A percentile compares a stretch with the other conserved stretches of the same genome.
These are phyloP conservation scores for Butyriboletus appendiculatus DNA, from an alignment of 1,284 basidiomycete species.

Conservation along the genomic window DNA sequence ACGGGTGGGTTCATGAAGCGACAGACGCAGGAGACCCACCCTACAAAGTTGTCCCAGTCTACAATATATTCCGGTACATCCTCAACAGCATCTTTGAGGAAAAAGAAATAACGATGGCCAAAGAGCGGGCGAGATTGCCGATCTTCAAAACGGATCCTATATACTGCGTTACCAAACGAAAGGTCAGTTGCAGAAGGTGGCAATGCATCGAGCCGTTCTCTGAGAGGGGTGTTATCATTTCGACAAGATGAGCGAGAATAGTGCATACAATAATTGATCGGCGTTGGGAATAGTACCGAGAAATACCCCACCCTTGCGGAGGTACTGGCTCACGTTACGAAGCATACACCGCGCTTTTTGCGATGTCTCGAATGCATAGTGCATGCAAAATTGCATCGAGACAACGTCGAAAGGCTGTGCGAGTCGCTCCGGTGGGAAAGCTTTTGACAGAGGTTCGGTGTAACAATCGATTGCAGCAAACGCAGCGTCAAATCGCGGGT, in stretches of 20 bases:
- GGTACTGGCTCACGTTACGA: slow-evolving; percentile 82
- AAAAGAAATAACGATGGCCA: slow-evolving; percentile 95
- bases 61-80: slow-evolving; percentile 98
- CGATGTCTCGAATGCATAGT: slow-evolving; percentile 94
- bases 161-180: slow-evolving; percentile 90
- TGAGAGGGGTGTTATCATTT: slow-evolving; percentile 34
- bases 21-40: slow-evolving; percentile 51
- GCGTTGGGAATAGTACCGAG: slow-evolving; percentile 95
- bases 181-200: slow-evolving; percentile 62
- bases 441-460: slow-evolving; percentile 65
- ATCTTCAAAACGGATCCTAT: slow-evolving; percentile 84
- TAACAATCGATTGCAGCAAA: slow-evolving; percentile 94
- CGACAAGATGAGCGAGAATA: slow-evolving; percentile 8
- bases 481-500: slow-evolving; percentile 65
- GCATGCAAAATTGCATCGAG: slow-evolving; percentile 99
- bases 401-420: slow-evolving; percentile 86
- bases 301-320: slow-evolving; percentile 85
- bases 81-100: slow-evolving; percentile 91
- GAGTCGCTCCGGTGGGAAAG: slow-evolving; percentile 62
- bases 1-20: neutral
- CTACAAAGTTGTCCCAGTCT: slow-evolving; percentile 89
- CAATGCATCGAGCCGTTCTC: slow-evolving; percentile 67
- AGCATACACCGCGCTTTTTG: slow-evolving; percentile 92
- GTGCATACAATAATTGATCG: slow-evolving; percentile 72
- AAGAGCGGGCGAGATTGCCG: slow-evolving; percentile 66